Base-by-base conservation (phyloP, 1,284 basidiomycete species). In the Sparassis latifolia region DNA sequence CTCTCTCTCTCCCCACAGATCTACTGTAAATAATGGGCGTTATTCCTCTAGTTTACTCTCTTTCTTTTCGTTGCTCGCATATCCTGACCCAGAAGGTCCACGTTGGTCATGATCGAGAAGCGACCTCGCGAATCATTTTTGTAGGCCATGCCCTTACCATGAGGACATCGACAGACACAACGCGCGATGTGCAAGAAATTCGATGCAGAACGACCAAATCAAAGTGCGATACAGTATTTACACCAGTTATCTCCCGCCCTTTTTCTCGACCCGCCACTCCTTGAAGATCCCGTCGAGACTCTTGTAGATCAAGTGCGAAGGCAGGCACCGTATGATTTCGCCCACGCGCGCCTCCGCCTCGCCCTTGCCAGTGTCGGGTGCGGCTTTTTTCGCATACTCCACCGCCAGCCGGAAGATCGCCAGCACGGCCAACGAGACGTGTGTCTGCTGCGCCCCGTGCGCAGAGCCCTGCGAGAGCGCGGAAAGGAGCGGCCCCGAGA, bases 281-380 rank as follows among this genome's bases (percentile, higher is more conserved):
- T 89, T 90, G 71, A 92, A 96, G 62, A 96, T 89, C 42, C 89
- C 89, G 70, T 97, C 93, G 66, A 96, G 68, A 60, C 87, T 90
- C 70, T 91, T 91, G 70, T 89, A 86, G 57, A 94, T 78, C 62
- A 95, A 73, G 63, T 91, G 86, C 30, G 80, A 82, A 27, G 94
- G 94, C 56, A 97, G 66, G 62, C 81, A 86, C 61, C 90, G 79
- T 58, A 97, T 88, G 60, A 97, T 91, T 70, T 96, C 92, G 5
- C 87, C 86, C 37, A 94, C 79, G 56, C 83, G 82, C 56, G 85
- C 84, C 64, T 93, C 86, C 5, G 86, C 84, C 59, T 88, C 85
- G 5, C 63, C 69, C 61, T 79, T 82, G 39, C 84, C 84, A 58
- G 80, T 79, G 45, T 82, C 80, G 29, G 86, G 87, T 9, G 69